These are phyloP conservation scores for Scheffersomyces lignicola DNA, from an alignment of 1,139 yeast species.

Conservation along the genomic window DNA sequence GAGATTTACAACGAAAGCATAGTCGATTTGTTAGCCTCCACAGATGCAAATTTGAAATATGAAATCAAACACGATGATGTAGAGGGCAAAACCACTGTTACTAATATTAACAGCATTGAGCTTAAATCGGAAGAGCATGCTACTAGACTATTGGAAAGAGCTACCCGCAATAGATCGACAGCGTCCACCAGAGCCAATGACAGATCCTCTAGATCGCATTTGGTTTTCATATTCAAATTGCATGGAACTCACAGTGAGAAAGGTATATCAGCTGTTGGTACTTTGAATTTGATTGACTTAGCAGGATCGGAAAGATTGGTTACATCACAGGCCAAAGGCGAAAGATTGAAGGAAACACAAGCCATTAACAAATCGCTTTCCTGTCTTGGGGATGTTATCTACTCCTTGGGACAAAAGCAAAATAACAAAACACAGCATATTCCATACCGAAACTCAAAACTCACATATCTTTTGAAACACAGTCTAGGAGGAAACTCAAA, in stretches of 20 bases:
- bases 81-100: conserved; percentile 53
- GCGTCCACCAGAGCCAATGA: conserved; percentile 84
- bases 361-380: conserved; percentile 88
- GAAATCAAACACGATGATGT: conserved; percentile 75
- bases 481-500: conserved; percentile 86
- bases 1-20: conserved; percentile 88
- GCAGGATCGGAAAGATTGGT: conserved; percentile 91
- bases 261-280: conserved; percentile 56
- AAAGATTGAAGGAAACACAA: conserved; percentile 82
- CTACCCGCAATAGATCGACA: conserved; percentile 65
- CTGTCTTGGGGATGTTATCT: conserved; percentile 86
- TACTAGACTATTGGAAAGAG: conserved; percentile 48
- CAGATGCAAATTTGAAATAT: conserved; percentile 36
- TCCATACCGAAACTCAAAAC: conserved; percentile 57
- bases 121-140: conserved; percentile 55
- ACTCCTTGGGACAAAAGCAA: conserved; percentile 55
- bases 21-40: conserved; percentile 58
- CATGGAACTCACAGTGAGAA: conserved; percentile 54
- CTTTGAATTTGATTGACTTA: conserved; percentile 72
- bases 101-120: conserved; percentile 55
- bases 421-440: conserved; percentile 33
- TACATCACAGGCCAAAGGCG: conserved; percentile 76
- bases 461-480: conserved; percentile 81
- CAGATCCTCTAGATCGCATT: conserved; percentile 68
- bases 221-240: conserved; percentile 69